These are phyloP conservation scores for Naganishia albida DNA, from an alignment of 1,284 basidiomycete genomes.

Conservation along the genomic window DNA sequence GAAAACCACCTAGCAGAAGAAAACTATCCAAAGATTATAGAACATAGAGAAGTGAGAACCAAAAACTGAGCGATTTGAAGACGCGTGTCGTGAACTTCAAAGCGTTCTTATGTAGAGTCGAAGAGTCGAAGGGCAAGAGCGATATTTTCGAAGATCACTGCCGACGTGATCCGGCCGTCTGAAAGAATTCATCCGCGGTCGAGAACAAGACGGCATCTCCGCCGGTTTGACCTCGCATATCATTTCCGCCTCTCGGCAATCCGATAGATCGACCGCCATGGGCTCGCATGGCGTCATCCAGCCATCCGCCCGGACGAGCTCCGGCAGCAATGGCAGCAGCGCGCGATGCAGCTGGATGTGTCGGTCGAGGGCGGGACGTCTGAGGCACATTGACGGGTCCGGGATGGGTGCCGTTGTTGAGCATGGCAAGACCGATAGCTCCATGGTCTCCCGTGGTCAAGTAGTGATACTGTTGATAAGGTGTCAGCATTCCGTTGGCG, in stretches of 20 bases:
- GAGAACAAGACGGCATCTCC: conserved; percentile 35
- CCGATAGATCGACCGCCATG: conserved; percentile 32
- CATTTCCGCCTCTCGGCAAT: conserved; percentile 32
- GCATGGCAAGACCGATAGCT: conserved; percentile 75
- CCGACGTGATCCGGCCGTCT: conserved; percentile 6
- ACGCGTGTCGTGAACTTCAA: neutral
- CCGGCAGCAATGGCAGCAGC: conserved; percentile 23
- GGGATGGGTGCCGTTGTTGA: conserved; percentile 77
- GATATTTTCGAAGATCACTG: neutral
- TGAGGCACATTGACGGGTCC: conserved; percentile 44
- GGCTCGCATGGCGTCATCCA: conserved; percentile 32
- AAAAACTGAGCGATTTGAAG: neutral
- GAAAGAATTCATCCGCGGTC: conserved; percentile 30
- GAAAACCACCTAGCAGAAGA: neutral
- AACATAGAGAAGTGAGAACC: neutral
- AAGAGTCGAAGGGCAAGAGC: conserved; percentile 10
- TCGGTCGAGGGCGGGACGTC: conserved; percentile 36
- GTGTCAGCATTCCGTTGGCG: conserved; percentile 1
- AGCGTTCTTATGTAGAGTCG: neutral
- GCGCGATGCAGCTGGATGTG: conserved; percentile 28
- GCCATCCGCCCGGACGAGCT: conserved; percentile 33
- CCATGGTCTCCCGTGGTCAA: conserved; percentile 96
- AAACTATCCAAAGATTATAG: neutral
- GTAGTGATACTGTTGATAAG: conserved; percentile 74
- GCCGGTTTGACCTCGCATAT: conserved; percentile 29